These are phyloP conservation scores for Lithocarpus polystachyus DNA, from an alignment of 306 rosid species.

Conservation along the genomic window DNA sequence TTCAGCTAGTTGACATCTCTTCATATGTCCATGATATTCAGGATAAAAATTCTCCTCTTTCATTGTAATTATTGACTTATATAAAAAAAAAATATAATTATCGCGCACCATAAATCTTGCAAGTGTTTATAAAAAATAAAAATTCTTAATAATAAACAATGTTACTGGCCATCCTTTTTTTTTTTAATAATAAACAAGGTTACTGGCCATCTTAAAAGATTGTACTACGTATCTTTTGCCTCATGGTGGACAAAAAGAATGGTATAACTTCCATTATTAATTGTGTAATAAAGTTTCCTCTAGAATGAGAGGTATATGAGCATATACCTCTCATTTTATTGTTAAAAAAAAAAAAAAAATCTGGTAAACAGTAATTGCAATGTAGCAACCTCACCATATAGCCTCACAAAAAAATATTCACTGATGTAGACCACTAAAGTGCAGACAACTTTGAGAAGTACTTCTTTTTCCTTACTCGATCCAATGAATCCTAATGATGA, in stretches of 20 bases:
- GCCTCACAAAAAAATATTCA: background rate
- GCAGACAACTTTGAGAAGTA: conserved; percentile 6
- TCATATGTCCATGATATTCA: too few relatives aligned
- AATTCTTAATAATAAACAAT: too few relatives aligned
- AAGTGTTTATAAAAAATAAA: too few relatives aligned
- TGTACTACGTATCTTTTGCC: background rate
- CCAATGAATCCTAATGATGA: conserved; percentile 23
- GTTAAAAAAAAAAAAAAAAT: background rate
- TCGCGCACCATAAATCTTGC: too few relatives aligned
- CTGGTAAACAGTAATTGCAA: background rate
- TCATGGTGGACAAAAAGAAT: background rate
- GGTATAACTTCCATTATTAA: background rate
- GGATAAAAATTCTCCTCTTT: accelerated
- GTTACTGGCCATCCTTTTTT: too few relatives aligned
- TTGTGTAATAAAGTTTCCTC: background rate
- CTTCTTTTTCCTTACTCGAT: background rate
- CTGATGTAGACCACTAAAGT: conserved; percentile 6
- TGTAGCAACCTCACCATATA: background rate
- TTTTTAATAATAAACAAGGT: too few relatives aligned
- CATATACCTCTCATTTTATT: background rate
- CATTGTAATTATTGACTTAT: too few relatives aligned
- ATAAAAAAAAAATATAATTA: too few relatives aligned
- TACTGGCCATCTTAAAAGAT: background rate
- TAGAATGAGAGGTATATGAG: background rate
- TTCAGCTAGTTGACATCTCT: too few relatives aligned